Evolutionary conservation across 2,329 filamentous ascomycete genomes (phyloP).

Genomic region (Hymenoscyphus infarciens): DNA sequence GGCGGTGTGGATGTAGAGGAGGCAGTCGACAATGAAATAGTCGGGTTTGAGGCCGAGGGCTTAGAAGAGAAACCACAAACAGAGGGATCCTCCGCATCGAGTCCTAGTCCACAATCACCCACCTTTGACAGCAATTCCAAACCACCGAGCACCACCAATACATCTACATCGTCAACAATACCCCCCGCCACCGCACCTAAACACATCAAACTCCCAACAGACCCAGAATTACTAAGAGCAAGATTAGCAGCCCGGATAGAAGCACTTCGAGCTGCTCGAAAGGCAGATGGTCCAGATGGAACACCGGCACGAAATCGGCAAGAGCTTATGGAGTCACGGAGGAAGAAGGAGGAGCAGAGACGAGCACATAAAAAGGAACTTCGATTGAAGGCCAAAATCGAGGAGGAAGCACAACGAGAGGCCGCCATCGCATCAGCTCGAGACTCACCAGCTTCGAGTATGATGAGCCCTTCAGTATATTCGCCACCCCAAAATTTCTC

Average conservation of each 20-base stretch:
- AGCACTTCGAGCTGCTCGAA: slow-evolving; percentile 77
- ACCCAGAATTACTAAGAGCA: slow-evolving; percentile 71
- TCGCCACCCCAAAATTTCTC: slow-evolving; percentile 68
- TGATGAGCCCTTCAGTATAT: slow-evolving; percentile 54
- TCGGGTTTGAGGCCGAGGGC: slow-evolving; percentile 45
- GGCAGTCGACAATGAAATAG: slow-evolving; percentile 35
- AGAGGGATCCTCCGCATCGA: slow-evolving; percentile 38
- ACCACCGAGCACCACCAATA: slow-evolving; percentile 54
- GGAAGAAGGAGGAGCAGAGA: slow-evolving; percentile 81
- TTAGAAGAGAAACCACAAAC: slow-evolving; percentile 45
- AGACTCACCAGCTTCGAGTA: slow-evolving; percentile 52
- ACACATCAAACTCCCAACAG: slow-evolving; percentile 63
- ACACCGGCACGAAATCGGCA: slow-evolving; percentile 80
- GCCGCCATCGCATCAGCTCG: slow-evolving; percentile 57
- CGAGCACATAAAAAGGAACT: slow-evolving; percentile 87
- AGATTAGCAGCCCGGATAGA: slow-evolving; percentile 82
- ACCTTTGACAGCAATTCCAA: slow-evolving; percentile 53
- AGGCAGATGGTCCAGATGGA: slow-evolving; percentile 80
- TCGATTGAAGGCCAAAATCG: slow-evolving; percentile 70
- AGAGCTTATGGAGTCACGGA: slow-evolving; percentile 85
- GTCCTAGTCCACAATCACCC: slow-evolving; percentile 55
- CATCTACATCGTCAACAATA: slow-evolving; percentile 66
- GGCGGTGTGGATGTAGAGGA: slow-evolving; percentile 28
- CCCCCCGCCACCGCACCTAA: slow-evolving; percentile 60
- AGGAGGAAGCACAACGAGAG: slow-evolving; percentile 67